Evolutionary conservation across 257 asterid genomes (phyloP), one percentile per base, ranked within the genome.

Genomic region (Forsythia suspensa): DNA sequence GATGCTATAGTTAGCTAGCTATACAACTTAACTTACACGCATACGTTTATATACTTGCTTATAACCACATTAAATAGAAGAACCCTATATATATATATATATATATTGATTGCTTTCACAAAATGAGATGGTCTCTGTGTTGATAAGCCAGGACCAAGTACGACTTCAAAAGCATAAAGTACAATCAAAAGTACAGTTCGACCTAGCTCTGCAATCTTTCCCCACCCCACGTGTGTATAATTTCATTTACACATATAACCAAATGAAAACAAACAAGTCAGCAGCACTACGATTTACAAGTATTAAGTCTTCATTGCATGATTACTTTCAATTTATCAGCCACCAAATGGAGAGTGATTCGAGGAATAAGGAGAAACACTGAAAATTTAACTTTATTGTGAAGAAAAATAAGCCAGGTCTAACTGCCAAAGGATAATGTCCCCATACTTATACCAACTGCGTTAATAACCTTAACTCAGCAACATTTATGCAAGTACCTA

Each of bases 381-480:
- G 20, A 44, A 79, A 24, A 29, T 41, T 38, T 8, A 18, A 16
- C 74, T 34, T 41, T 18, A 42, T 37, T 40, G 24, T 1, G 73
- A 65, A 75, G 16, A 66, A 43, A 66, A 39, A 39, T 52, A 40
- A 4, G 73, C 67, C 77, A 79, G 24, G 24, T 16, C 74, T 44
- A 61, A 74, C 44, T 57, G 39, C 39, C 38, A 39, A 44, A 8
- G 41, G 24, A 73, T 36, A 39, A 52, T 36, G 68, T 29, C 69
- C 70, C 40, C 20, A 75, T 75, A 65, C 8, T 18, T 38, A 16
- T 38, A 76, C 34, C 34, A 1, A 29, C 34, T 29, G 34, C 34
- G 2, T 29, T 29, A 29, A 29, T 1, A 29, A 51, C 16, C 59
- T 15, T 15, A 2, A 51, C 59, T 51, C 59, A 12, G 59, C 59